Conservation (phyloP, 2,329 filamentous ascomycete genomes). For the Fusarium brevicatenulatum region DNA sequence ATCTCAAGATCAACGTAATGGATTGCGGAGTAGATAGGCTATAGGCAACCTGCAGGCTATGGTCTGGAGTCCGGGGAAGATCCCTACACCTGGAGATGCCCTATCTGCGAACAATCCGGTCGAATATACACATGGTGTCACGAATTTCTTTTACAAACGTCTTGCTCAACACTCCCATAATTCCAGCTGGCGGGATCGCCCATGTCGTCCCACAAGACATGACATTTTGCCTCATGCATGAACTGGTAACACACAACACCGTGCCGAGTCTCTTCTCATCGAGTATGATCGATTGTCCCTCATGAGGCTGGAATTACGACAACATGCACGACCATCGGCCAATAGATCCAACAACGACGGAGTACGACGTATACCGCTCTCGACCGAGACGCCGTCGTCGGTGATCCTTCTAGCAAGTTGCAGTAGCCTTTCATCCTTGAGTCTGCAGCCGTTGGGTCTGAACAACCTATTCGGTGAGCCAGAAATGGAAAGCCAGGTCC, state of each 20-base stretch:
- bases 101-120: neutral
- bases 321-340: neutral
- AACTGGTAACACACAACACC: conserved; percentile 15
- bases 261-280: neutral
- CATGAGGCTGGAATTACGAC: conserved; percentile 5
- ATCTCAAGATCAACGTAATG: conserved; percentile 33
- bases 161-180: neutral
- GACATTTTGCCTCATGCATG: conserved; percentile 24
- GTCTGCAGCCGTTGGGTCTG: conserved; percentile 1
- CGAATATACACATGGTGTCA: conserved; percentile 10
- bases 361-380: conserved; percentile 5
- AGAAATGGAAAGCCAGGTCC: conserved; percentile 8
- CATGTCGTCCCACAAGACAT: conserved; percentile 8
- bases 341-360: neutral
- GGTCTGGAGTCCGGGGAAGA: conserved; percentile 14
- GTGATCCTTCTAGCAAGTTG: conserved; percentile 29
- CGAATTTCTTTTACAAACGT: neutral
- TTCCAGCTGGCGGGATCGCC: conserved; percentile 1
- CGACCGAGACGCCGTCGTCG: conserved; percentile 8
- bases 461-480: conserved; percentile 14
- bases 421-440: conserved; percentile 12
- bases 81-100: neutral
- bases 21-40: conserved; percentile 21
- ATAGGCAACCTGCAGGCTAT: neutral
- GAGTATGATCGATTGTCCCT: conserved; percentile 1